Evolutionary conservation across 805 yeast species (phyloP).

Genomic region (Sungouiella thailandica): DNA sequence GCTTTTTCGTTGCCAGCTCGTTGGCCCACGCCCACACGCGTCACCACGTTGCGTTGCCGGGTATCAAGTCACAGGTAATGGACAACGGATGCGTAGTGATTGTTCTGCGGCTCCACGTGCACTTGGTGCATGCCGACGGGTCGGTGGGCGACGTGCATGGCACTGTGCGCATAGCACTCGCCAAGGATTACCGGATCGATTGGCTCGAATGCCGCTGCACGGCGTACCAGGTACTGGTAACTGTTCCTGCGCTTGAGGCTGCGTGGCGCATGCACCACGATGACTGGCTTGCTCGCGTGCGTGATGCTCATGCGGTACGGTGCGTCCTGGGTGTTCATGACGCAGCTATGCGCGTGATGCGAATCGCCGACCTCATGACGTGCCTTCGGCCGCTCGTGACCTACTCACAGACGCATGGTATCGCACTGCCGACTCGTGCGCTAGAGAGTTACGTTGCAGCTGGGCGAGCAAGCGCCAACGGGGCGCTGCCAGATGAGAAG

Average conservation of each 20-base stretch:
- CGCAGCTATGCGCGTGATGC: slow-evolving; percentile 64
- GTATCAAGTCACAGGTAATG: slow-evolving; percentile 36
- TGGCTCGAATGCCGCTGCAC: slow-evolving; percentile 56
- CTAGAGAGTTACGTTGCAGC: slow-evolving; percentile 38
- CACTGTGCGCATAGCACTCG: slow-evolving; percentile 56
- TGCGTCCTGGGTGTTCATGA: slow-evolving; percentile 59
- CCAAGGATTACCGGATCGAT: slow-evolving; percentile 60
- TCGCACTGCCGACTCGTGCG: slow-evolving; percentile 52
- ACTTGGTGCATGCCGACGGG: slow-evolving; percentile 57
- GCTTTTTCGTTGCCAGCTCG: slow-evolving; percentile 50
- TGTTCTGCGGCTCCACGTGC: slow-evolving; percentile 23
- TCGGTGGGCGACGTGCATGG: slow-evolving; percentile 62
- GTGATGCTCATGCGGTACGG: slow-evolving; percentile 32
- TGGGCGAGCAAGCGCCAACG: too few species aligned
- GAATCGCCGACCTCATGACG: slow-evolving; percentile 75
- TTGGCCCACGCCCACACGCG: slow-evolving; percentile 36
- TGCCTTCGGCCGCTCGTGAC: slow-evolving; percentile 62
- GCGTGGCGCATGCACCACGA: slow-evolving; percentile 19
- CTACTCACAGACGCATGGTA: slow-evolving; percentile 44
- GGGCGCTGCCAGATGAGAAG: too few species aligned
- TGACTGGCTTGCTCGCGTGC: slow-evolving; percentile 6
- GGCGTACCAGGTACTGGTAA: slow-evolving; percentile 24
- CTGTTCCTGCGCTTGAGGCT: slow-evolving; percentile 21
- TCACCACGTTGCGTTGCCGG: slow-evolving; percentile 29
- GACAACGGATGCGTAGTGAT: slow-evolving; percentile 36